A percentile compares a stretch with the other conserved stretches of the same genome.
phyloP scores from a whole-genome alignment of 805 yeast species.

The Yamadazyma endophytica region DNA sequence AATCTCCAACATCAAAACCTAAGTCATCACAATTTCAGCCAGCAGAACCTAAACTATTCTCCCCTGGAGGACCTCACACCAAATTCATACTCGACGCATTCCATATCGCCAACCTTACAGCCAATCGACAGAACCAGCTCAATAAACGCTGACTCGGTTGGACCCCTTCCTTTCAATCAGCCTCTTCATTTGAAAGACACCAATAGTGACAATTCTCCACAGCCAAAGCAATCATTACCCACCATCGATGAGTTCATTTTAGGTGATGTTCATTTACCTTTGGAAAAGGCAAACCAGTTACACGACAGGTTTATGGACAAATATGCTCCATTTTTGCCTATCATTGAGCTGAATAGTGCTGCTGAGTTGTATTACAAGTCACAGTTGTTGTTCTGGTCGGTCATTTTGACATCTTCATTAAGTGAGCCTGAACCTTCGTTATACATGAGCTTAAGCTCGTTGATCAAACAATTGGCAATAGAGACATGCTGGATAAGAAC shows the following conservation, averaged over 20 bases:
- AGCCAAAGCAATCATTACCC: slow-evolving; percentile 5
- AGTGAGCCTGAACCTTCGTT: slow-evolving; percentile 85
- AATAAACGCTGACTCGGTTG: slow-evolving; percentile 1
- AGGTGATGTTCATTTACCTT: slow-evolving; percentile 69
- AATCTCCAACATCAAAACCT: slow-evolving; percentile 18
- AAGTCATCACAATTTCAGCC: background rate
- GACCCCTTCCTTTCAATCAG: slow-evolving; percentile 6
- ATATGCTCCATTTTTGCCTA: slow-evolving; percentile 76
- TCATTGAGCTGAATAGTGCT: slow-evolving; percentile 65
- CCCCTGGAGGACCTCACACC: background rate
- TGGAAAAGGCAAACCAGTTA: slow-evolving; percentile 64
- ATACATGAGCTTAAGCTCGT: slow-evolving; percentile 68
- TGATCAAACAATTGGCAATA: slow-evolving; percentile 81
- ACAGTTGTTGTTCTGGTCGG: slow-evolving; percentile 85
- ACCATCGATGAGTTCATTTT: slow-evolving; percentile 59
- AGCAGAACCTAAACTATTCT: background rate
- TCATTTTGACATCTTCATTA: slow-evolving; percentile 77
- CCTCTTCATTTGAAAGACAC: slow-evolving; percentile 10
- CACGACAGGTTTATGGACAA: slow-evolving; percentile 65
- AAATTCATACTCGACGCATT: no score
- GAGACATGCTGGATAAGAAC: slow-evolving; percentile 92
- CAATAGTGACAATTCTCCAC: slow-evolving; percentile 28
- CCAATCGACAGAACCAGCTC: background rate
- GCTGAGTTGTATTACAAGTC: slow-evolving; percentile 78
- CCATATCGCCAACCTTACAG: background rate